Percentiles rank a stretch among this genome's conserved stretches.
Evolutionary conservation across 257 asterid species (phyloP).

Genomic region (Hygrophila difformis): DNA sequence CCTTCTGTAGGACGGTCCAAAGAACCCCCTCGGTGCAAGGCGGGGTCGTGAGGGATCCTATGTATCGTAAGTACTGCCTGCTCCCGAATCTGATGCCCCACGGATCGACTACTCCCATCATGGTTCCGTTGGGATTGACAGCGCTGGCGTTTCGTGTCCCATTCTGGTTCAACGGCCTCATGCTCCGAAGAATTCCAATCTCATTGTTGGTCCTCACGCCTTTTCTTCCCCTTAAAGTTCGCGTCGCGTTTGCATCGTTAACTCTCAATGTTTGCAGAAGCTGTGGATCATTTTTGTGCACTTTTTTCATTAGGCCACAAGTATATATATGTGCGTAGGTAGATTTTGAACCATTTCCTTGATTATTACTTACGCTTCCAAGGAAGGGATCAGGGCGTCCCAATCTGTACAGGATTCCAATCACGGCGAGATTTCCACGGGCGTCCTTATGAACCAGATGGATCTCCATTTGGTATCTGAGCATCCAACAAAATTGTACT

Average conservation of each 20-base stretch:
- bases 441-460: constrained; percentile 58
- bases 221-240: no score
- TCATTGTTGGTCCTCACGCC: no score
- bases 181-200: no score
- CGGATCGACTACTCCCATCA: constrained; percentile 32
- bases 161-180: no score
- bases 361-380: constrained; percentile 28
- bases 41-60: constrained; percentile 78
- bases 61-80: constrained; percentile 50
- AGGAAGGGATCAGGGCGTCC: constrained; percentile 58
- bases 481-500: neutral
- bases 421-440: constrained; percentile 34
- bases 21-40: constrained; percentile 80
- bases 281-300: no score
- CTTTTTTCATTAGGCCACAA: no score
- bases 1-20: constrained; percentile 64
- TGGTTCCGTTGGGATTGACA: no score
- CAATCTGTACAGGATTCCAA: constrained; percentile 42
- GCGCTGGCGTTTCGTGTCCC: no score
- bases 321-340: no score
- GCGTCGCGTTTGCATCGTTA: no score
- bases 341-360: no score
- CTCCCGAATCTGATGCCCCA: constrained; percentile 39
- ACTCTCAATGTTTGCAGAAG: no score
- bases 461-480: constrained; percentile 47